A percentile compares a stretch with the other conserved stretches of the same genome.
Conservation (phyloP, 176 grass and related monocot genomes). For the Tillandsia leiboldiana region DNA sequence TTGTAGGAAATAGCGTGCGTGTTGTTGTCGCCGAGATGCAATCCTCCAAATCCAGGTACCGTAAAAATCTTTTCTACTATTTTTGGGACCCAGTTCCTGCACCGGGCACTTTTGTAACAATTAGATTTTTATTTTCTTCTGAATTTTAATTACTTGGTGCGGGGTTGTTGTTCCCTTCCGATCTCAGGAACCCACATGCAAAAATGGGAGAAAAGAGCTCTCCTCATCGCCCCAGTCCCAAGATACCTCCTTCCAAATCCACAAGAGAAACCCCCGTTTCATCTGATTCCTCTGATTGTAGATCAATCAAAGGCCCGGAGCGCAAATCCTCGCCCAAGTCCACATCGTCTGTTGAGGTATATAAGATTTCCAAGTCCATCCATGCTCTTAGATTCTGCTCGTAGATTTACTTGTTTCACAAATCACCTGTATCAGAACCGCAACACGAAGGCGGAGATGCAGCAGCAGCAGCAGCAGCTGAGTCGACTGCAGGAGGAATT, state of each 20-base stretch:
- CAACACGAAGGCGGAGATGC: constrained; percentile 17
- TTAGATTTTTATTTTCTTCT: background rate
- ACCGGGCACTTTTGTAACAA: background rate
- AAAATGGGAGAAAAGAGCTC: constrained; percentile 12
- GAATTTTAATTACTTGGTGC: background rate
- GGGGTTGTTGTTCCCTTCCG: constrained; percentile 1
- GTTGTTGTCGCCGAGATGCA: constrained; percentile 34
- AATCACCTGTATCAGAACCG: background rate
- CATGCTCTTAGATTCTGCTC: background rate
- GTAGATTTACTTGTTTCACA: background rate
- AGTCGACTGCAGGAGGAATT: constrained; percentile 58
- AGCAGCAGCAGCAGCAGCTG: constrained; percentile 34
- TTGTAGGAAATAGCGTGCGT: background rate
- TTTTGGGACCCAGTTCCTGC: constrained; percentile 1
- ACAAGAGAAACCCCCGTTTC: constrained; percentile 13
- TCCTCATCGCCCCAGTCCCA: background rate
- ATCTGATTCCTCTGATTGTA: constrained; percentile 10
- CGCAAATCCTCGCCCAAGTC: background rate
- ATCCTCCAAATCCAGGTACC: constrained; percentile 52
- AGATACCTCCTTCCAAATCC: constrained; percentile 17
- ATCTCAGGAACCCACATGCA: constrained; percentile 7
- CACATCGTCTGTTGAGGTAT: constrained; percentile 29
- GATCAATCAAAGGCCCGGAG: background rate
- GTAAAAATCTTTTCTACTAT: background rate
- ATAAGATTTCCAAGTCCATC: constrained; percentile 8